phyloP scores from a whole-genome alignment of 2,329 filamentous ascomycete genomes.

The Pseudocercospora cruenta region DNA sequence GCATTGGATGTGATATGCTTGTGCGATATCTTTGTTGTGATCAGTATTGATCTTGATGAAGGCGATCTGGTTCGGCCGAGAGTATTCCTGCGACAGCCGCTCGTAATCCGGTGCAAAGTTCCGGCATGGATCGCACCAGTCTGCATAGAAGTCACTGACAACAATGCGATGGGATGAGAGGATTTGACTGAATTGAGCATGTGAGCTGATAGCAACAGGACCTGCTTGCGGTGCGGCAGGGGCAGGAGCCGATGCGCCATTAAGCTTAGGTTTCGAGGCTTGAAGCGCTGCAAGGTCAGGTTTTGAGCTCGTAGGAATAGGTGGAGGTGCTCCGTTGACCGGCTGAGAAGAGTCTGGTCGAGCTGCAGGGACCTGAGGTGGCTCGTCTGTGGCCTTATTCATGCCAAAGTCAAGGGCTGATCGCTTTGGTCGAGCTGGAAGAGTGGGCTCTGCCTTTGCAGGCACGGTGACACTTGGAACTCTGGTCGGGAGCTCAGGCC shows the following conservation, averaged over 20 bases:
- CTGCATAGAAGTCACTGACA: slow-evolving; percentile 26
- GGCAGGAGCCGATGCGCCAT: slow-evolving; percentile 15
- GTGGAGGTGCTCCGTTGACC: slow-evolving; percentile 47
- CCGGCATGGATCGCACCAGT: slow-evolving; percentile 27
- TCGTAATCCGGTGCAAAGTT: slow-evolving; percentile 28
- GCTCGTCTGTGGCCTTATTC: slow-evolving; percentile 24
- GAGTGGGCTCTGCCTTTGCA: slow-evolving; percentile 20
- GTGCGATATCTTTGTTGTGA: slow-evolving; percentile 26
- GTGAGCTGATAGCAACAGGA: slow-evolving; percentile 23
- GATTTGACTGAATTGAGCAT: slow-evolving; percentile 21
- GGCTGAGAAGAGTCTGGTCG: slow-evolving; percentile 19
- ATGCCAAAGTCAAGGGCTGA: slow-evolving; percentile 37
- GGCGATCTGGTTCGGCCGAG: slow-evolving; percentile 21
- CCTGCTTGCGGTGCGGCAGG: slow-evolving; percentile 8
- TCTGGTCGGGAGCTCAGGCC: slow-evolving; percentile 14
- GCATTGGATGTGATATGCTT: slow-evolving; percentile 23
- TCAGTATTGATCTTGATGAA: slow-evolving; percentile 30
- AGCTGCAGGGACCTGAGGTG: slow-evolving; percentile 18
- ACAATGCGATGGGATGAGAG: slow-evolving; percentile 22
- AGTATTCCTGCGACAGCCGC: slow-evolving; percentile 19
- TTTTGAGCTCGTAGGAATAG: slow-evolving; percentile 56
- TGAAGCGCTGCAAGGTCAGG: slow-evolving; percentile 62
- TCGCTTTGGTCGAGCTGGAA: slow-evolving; percentile 30
- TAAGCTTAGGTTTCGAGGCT: slow-evolving; percentile 53
- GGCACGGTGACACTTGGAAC: slow-evolving; percentile 11